Evolutionary conservation across 1,284 basidiomycete species (phyloP).

Genomic region (Peniophora sp.): DNA sequence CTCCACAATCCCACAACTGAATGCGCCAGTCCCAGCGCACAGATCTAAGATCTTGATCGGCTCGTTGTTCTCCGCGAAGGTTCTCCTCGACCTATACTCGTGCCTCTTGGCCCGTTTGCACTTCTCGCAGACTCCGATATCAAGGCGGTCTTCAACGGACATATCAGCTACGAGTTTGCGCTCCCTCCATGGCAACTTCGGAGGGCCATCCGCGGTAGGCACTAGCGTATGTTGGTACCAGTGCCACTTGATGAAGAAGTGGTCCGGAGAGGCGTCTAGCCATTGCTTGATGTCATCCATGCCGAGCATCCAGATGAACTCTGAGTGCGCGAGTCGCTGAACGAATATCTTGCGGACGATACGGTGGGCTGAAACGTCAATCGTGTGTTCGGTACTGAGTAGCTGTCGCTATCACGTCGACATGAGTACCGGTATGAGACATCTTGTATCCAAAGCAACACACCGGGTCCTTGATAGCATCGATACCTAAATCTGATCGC

Average conservation of each 20-base stretch:
- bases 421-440: not conserved
- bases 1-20: conserved; percentile 47
- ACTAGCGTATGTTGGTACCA: not conserved
- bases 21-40: conserved; percentile 60
- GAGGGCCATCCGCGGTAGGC: not conserved
- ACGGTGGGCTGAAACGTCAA: not conserved
- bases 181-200: not conserved
- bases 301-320: not conserved
- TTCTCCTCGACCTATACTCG: not conserved
- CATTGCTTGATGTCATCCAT: not conserved
- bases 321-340: not conserved
- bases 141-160: not conserved
- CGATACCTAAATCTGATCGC: not conserved
- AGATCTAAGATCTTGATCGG: conserved; percentile 36
- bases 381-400: not conserved
- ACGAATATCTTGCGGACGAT: not conserved
- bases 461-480: not conserved
- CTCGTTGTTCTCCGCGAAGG: not conserved
- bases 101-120: not conserved
- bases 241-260: not conserved
- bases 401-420: not conserved
- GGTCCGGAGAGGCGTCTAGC: not conserved
- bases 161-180: too few species aligned
- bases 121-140: not conserved
- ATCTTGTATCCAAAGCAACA: not conserved